These are phyloP conservation scores for Onygena corvina DNA, from an alignment of 2,329 filamentous ascomycete species.

Conservation along the genomic window DNA sequence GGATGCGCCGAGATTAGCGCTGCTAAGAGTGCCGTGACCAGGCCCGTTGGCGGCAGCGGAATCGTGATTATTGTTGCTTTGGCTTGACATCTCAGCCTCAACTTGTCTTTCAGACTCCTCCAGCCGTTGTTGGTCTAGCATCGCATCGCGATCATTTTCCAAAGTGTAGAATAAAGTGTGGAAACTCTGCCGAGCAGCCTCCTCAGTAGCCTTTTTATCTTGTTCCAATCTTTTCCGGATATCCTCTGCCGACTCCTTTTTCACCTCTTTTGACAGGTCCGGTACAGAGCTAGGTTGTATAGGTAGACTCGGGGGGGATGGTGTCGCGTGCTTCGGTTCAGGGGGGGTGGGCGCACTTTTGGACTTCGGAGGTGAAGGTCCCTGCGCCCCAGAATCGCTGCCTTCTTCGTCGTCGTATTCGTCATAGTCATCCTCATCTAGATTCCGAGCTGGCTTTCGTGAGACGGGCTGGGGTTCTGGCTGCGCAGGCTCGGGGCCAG, in stretches of 20 bases:
- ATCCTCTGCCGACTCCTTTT: slow-evolving; percentile 63
- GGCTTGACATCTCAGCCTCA: slow-evolving; percentile 79
- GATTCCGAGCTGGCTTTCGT: slow-evolving; percentile 56
- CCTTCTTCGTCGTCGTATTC: slow-evolving; percentile 53
- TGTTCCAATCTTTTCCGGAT: slow-evolving; percentile 88
- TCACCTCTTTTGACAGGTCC: slow-evolving; percentile 45
- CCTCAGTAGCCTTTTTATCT: slow-evolving; percentile 79
- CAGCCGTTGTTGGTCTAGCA: slow-evolving; percentile 93
- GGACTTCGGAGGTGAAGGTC: slow-evolving; percentile 35
- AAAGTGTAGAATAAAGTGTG: slow-evolving; percentile 90
- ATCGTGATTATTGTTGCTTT: slow-evolving; percentile 41
- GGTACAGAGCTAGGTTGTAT: slow-evolving; percentile 51
- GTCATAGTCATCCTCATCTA: slow-evolving; percentile 64
- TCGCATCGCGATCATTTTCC: slow-evolving; percentile 87
- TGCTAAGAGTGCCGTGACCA: slow-evolving; percentile 81
- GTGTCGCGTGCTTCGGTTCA: slow-evolving; percentile 50
- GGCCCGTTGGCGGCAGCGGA: slow-evolving; percentile 43
- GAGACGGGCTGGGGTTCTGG: slow-evolving; percentile 27
- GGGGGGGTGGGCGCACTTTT: slow-evolving; percentile 41
- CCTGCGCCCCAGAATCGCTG: slow-evolving; percentile 37
- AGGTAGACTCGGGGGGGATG: slow-evolving; percentile 56
- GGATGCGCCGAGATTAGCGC: slow-evolving; percentile 86
- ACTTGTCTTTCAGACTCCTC: slow-evolving; percentile 95
- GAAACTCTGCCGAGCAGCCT: slow-evolving; percentile 79
- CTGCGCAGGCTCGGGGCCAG: slow-evolving; percentile 34